A percentile compares a stretch with the other conserved stretches of the same genome.
These are phyloP conservation scores for Quercus lobata DNA, from an alignment of 331 rosid genomes.

Conservation along the genomic window DNA sequence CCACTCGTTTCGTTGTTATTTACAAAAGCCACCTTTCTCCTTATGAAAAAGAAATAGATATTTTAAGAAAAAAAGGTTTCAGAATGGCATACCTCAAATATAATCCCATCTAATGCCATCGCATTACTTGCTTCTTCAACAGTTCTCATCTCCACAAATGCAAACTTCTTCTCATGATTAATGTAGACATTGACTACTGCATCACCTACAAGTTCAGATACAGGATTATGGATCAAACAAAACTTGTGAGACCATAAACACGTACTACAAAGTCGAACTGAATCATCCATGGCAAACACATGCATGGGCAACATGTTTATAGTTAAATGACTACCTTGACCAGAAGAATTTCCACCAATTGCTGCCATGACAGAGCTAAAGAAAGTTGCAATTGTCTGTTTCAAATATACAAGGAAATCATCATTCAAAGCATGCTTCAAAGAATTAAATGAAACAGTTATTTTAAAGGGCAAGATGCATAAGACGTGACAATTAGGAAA, in stretches of 20 bases:
- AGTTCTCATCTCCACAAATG: conserved; percentile 89
- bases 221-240: conserved; percentile 16
- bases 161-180: conserved; percentile 88
- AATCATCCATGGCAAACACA: background rate
- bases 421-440: conserved; percentile 15
- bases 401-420: conserved; percentile 5
- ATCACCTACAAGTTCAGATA: conserved; percentile 52
- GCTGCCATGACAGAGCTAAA: conserved; percentile 78
- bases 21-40: background rate
- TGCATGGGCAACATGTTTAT: background rate
- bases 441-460: conserved; percentile 1
- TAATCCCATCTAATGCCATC: conserved; percentile 83
- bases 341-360: conserved; percentile 78
- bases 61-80: background rate
- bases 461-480: conserved; percentile 1
- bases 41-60: background rate
- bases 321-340: conserved; percentile 43
- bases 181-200: conserved; percentile 83
- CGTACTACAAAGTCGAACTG: background rate
- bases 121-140: conserved; percentile 94
- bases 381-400: conserved; percentile 74
- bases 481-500: background rate
- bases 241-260: background rate
- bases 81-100: conserved; percentile 55
- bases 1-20: background rate